phyloP scores from a whole-genome alignment of 257 asterid species.

The Lycium ferocissimum region DNA sequence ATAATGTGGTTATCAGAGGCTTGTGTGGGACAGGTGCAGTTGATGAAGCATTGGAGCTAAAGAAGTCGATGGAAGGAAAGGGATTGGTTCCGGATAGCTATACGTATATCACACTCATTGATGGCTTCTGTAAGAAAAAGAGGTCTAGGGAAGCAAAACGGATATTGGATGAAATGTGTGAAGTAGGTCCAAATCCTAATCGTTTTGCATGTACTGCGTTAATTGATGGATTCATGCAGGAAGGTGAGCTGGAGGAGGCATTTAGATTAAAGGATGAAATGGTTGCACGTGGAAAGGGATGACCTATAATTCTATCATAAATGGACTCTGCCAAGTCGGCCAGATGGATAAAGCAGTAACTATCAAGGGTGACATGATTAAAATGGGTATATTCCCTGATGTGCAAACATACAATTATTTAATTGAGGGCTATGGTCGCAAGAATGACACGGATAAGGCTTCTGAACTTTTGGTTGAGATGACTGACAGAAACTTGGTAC shows the following conservation, averaged over 20 bases:
- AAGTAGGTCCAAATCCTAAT: conserved; percentile 63
- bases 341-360: conserved; percentile 62
- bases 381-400: conserved; percentile 62
- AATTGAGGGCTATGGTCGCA: conserved; percentile 65
- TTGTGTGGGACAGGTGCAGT: conserved; percentile 62
- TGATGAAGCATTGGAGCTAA: conserved; percentile 69
- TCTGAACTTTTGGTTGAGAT: conserved; percentile 68
- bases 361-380: conserved; percentile 69
- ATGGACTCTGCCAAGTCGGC: conserved; percentile 70
- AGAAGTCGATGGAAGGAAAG: conserved; percentile 61
- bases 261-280: conserved; percentile 63
- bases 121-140: conserved; percentile 70
- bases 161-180: conserved; percentile 70
- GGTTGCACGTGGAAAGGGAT: conserved; percentile 64
- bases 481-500: conserved; percentile 68
- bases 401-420: conserved; percentile 66
- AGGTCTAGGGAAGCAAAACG: conserved; percentile 68
- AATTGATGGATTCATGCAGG: conserved; percentile 80
- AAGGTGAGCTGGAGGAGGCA: conserved; percentile 69
- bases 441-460: conserved; percentile 59
- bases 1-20: conserved; percentile 71
- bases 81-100: conserved; percentile 74
- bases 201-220: conserved; percentile 64
- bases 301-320: conserved; percentile 66
- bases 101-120: conserved; percentile 64